Evolutionary conservation across 2,329 filamentous ascomycete species (phyloP).

Genomic region (Phaeomoniella chlamydospora): DNA sequence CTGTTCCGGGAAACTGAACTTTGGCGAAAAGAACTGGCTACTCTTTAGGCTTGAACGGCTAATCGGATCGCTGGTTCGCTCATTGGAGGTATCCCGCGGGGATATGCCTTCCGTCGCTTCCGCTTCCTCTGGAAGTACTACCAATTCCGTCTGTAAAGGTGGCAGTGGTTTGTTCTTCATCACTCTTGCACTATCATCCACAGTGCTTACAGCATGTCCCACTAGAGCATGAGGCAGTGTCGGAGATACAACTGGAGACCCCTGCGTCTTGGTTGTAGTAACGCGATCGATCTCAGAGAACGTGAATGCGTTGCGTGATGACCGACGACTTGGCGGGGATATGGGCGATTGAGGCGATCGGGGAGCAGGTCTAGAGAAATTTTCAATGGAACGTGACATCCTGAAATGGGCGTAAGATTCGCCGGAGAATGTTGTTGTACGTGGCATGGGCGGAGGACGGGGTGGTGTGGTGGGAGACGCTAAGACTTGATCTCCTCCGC

Average conservation of each 20-base stretch:
- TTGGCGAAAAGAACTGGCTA: constrained; percentile 8
- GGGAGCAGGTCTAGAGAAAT: constrained; percentile 39
- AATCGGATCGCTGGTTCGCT: neutral
- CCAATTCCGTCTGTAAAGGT: neutral
- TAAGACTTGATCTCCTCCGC: neutral
- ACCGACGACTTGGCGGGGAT: constrained; percentile 16
- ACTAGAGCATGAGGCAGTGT: neutral
- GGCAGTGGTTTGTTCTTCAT: neutral
- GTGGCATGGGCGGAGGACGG: constrained; percentile 4
- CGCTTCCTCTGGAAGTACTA: neutral
- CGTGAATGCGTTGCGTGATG: constrained; percentile 1
- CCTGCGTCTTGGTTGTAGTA: neutral
- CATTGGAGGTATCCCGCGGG: neutral
- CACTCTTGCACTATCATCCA: too few species aligned
- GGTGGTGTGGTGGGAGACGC: neutral
- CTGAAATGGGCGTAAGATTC: constrained; percentile 6
- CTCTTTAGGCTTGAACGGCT: constrained; percentile 4
- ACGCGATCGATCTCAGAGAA: neutral
- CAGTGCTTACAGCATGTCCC: neutral
- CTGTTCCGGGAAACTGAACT: constrained; percentile 4
- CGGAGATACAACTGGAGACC: neutral
- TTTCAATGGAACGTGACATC: constrained; percentile 30
- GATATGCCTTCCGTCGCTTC: constrained; percentile 8
- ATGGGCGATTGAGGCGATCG: constrained; percentile 22
- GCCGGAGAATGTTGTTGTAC: constrained; percentile 1